Evolutionary conservation across 2,329 filamentous ascomycete species (phyloP).

Genomic region (Cladobotryum mycophilum): DNA sequence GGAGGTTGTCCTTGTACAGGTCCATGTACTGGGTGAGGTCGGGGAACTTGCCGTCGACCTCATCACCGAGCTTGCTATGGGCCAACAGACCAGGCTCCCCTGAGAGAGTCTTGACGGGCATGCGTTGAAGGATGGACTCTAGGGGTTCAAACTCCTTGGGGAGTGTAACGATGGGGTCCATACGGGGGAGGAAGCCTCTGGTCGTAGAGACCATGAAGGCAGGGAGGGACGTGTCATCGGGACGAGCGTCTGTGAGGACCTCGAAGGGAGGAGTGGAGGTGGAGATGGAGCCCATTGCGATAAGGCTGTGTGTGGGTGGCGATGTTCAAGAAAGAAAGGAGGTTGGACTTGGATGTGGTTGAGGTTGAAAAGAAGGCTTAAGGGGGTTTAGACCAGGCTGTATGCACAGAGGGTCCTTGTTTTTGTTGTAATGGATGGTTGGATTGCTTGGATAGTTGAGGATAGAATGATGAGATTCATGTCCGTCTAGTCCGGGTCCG

Average conservation of each 20-base stretch:
- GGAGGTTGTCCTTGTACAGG: slow-evolving; percentile 65
- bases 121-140: slow-evolving; percentile 64
- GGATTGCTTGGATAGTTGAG: neutral
- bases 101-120: slow-evolving; percentile 70
- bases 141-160: slow-evolving; percentile 68
- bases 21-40: slow-evolving; percentile 71
- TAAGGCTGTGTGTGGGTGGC: neutral
- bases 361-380: neutral
- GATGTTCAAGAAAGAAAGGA: neutral
- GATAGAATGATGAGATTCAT: slow-evolving; percentile 4
- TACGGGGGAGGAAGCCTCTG: slow-evolving; percentile 67
- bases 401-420: neutral
- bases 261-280: slow-evolving; percentile 39
- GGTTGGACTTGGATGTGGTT: neutral
- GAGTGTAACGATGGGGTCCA: slow-evolving; percentile 55
- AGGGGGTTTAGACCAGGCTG: neutral
- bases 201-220: slow-evolving; percentile 76
- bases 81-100: slow-evolving; percentile 75
- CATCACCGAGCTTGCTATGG: slow-evolving; percentile 63
- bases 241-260: slow-evolving; percentile 57
- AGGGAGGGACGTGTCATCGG: slow-evolving; percentile 56
- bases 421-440: neutral
- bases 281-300: slow-evolving; percentile 36
- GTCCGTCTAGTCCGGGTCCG: slow-evolving; percentile 17
- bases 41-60: slow-evolving; percentile 67